These are phyloP conservation scores for Boletus semigastroideus DNA, from an alignment of 1,284 basidiomycete genomes.

Conservation along the genomic window DNA sequence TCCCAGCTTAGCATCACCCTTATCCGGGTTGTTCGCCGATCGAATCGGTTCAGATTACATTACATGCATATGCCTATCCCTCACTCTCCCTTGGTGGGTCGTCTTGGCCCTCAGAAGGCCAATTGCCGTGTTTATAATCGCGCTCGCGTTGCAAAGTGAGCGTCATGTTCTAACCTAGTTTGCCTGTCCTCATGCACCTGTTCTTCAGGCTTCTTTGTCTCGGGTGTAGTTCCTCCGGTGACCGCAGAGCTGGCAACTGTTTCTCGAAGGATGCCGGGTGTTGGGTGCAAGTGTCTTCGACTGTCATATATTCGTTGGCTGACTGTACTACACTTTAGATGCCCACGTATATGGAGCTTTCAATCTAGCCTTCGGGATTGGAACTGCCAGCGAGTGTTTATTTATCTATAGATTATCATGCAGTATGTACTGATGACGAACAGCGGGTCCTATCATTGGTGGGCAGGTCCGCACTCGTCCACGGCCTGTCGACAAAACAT, in stretches of 20 bases:
- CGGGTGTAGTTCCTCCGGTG: conserved; percentile 56
- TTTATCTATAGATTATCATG: neutral
- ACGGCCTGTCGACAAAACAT: neutral
- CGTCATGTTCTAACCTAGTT: neutral
- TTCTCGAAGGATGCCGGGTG: conserved; percentile 51
- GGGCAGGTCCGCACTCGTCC: conserved; percentile 49
- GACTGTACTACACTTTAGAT: conserved; percentile 37
- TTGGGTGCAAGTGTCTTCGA: conserved; percentile 57
- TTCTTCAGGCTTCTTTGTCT: conserved; percentile 55
- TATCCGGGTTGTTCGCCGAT: conserved; percentile 65
- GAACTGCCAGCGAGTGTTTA: conserved; percentile 45
- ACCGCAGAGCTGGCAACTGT: conserved; percentile 65
- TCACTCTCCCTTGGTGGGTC: conserved; percentile 67
- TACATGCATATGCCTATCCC: conserved; percentile 46
- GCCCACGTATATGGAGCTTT: conserved; percentile 66
- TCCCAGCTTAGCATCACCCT: conserved; percentile 47
- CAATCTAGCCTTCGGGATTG: conserved; percentile 67
- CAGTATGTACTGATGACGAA: conserved; percentile 10
- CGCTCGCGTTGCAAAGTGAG: conserved; percentile 59
- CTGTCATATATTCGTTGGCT: conserved; percentile 6
- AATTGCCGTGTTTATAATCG: conserved; percentile 60
- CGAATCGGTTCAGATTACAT: conserved; percentile 61
- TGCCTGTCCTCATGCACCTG: conserved; percentile 3
- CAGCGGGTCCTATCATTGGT: conserved; percentile 68
- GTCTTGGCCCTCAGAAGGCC: conserved; percentile 52